phyloP scores from a whole-genome alignment of 306 rosid species.

The Fragaria vesca region DNA sequence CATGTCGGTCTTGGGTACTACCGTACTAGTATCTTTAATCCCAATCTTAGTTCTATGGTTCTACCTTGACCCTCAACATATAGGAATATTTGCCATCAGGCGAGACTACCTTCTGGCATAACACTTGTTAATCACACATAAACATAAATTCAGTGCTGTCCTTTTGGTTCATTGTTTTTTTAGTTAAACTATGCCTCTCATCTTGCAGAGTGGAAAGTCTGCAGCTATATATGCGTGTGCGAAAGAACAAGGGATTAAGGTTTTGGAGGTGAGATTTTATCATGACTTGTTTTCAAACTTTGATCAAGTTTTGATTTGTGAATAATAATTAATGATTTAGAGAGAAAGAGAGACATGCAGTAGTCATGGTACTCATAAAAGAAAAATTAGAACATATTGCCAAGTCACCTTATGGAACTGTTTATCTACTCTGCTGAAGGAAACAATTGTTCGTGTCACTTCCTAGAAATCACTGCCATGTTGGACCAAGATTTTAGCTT shows the following conservation, averaged over 20 bases:
- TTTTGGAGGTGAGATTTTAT: constrained; percentile 55
- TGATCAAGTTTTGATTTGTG: not conserved
- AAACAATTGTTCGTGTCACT: too few relatives aligned
- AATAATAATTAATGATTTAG: not conserved
- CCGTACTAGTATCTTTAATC: not conserved
- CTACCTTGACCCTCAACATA: not conserved
- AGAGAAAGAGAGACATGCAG: not conserved
- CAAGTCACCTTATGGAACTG: not conserved
- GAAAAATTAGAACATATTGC: not conserved
- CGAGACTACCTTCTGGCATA: not conserved
- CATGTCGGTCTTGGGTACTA: not conserved
- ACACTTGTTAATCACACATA: not conserved
- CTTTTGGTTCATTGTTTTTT: constrained; percentile 14
- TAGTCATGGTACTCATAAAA: not conserved
- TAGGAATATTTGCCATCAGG: not conserved
- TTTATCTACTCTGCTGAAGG: not conserved
- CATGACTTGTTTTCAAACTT: not conserved
- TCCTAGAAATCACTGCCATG: not conserved
- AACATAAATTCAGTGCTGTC: constrained; percentile 6
- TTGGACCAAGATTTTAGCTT: not conserved
- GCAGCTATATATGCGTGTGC: constrained; percentile 98
- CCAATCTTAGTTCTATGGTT: not conserved
- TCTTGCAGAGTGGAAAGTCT: constrained; percentile 91
- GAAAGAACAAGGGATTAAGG: constrained; percentile 71
- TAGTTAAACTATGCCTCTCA: constrained; percentile 29